These are phyloP conservation scores for Wickerhamiella musiphila DNA, from an alignment of 805 yeast species.

Conservation along the genomic window DNA sequence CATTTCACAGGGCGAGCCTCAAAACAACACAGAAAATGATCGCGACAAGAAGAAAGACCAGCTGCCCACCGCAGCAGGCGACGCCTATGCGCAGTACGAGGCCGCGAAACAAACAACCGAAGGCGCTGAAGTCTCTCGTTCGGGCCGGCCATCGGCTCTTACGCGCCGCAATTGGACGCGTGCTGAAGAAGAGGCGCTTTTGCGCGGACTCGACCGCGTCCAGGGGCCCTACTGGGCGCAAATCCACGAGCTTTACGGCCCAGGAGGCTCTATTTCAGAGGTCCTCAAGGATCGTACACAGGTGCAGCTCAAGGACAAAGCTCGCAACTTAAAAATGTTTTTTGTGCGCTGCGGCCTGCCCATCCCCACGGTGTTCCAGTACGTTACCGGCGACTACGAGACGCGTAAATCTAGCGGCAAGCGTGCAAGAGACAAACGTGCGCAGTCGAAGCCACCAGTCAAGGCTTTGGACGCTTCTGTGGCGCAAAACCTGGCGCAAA, in stretches of 20 bases:
- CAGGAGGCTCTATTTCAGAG: constrained; percentile 79
- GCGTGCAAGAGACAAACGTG: not conserved
- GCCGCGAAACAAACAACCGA: constrained; percentile 16
- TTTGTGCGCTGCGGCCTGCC: constrained; percentile 58
- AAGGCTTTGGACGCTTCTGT: not conserved
- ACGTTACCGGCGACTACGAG: constrained; percentile 66
- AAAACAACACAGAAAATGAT: constrained; percentile 5
- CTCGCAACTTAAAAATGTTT: constrained; percentile 86
- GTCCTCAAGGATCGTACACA: constrained; percentile 73
- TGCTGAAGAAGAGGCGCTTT: constrained; percentile 73
- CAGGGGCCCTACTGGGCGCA: constrained; percentile 92
- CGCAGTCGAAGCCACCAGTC: not conserved
- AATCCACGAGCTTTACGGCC: constrained; percentile 77
- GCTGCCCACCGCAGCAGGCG: constrained; percentile 2
- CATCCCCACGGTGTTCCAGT: constrained; percentile 60
- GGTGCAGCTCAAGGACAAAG: constrained; percentile 89
- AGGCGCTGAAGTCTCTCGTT: constrained; percentile 13
- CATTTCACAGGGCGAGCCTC: constrained; percentile 7
- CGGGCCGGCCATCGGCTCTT: constrained; percentile 8
- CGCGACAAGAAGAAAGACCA: constrained; percentile 5
- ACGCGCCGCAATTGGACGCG: constrained; percentile 66
- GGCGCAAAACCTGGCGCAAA: not conserved
- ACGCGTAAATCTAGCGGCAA: constrained; percentile 12
- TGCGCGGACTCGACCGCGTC: constrained; percentile 53
- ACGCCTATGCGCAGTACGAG: constrained; percentile 16